phyloP scores from a whole-genome alignment of 1,284 basidiomycete species.

The Cystobasidium pallidum region DNA sequence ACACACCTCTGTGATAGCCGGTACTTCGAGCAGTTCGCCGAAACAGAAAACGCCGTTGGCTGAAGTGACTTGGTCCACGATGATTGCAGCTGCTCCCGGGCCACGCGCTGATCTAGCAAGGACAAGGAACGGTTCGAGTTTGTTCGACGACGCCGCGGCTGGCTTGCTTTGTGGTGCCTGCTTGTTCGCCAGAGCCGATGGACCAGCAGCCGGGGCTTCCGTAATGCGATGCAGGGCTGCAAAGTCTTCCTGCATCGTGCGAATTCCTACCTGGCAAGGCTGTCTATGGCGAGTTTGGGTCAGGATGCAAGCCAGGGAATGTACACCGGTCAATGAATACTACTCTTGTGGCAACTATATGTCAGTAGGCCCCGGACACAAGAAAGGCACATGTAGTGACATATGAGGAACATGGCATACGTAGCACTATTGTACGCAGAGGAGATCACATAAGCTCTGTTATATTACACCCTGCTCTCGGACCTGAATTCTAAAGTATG shows the following conservation, averaged over 20 bases:
- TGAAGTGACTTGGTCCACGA: slow-evolving; percentile 80
- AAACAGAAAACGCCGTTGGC: slow-evolving; percentile 90
- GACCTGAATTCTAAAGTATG: too few relatives aligned
- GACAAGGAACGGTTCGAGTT: slow-evolving; percentile 73
- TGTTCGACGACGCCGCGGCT: slow-evolving; percentile 22
- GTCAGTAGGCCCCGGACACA: too few relatives aligned
- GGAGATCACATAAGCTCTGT: too few relatives aligned
- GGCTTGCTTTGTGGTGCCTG: slow-evolving; percentile 16
- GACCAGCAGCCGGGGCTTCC: slow-evolving; percentile 19
- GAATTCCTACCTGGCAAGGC: neutral
- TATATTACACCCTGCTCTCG: neutral
- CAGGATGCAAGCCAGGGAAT: neutral
- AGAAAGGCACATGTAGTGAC: neutral
- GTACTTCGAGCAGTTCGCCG: slow-evolving; percentile 77
- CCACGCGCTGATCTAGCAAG: slow-evolving; percentile 88
- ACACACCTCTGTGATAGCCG: slow-evolving; percentile 78
- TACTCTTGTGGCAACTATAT: too few relatives aligned
- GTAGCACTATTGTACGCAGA: too few relatives aligned
- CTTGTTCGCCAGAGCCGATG: slow-evolving; percentile 1
- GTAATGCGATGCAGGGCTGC: slow-evolving; percentile 35
- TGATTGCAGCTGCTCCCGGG: slow-evolving; percentile 78
- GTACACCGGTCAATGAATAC: too few relatives aligned
- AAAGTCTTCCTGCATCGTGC: slow-evolving; percentile 40
- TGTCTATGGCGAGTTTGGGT: neutral
- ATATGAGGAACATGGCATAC: too few relatives aligned